Conservation (phyloP, 2,329 filamentous ascomycete genomes). For the Fusarium temperatum region DNA sequence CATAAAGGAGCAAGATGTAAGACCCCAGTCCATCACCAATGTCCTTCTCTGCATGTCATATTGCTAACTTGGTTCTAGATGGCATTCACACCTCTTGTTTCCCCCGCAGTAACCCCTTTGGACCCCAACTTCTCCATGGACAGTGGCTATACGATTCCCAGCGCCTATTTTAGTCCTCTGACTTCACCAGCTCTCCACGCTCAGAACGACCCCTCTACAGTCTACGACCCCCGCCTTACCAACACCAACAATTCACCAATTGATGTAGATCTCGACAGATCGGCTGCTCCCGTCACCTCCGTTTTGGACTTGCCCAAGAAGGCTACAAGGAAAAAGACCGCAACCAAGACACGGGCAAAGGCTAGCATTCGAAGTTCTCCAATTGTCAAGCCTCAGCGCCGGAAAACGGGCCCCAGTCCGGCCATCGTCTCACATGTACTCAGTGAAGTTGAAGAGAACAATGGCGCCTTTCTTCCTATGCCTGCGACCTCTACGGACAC, state of each 20-base stretch:
- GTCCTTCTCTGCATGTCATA: background rate
- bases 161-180: slow-evolving; percentile 83
- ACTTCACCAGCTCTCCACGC: slow-evolving; percentile 83
- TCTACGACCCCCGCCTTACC: slow-evolving; percentile 44
- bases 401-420: slow-evolving; percentile 62
- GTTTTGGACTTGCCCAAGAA: slow-evolving; percentile 63
- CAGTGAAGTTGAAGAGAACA: slow-evolving; percentile 60
- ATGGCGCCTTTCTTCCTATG: slow-evolving; percentile 49
- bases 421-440: slow-evolving; percentile 65
- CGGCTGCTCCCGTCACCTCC: slow-evolving; percentile 46
- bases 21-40: slow-evolving; percentile 37
- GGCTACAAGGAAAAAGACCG: slow-evolving; percentile 58
- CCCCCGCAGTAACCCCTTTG: slow-evolving; percentile 83
- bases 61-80: slow-evolving; percentile 57
- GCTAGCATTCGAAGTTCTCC: slow-evolving; percentile 73
- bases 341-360: slow-evolving; percentile 61
- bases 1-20: slow-evolving; percentile 73
- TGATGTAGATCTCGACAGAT: slow-evolving; percentile 64
- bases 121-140: slow-evolving; percentile 74
- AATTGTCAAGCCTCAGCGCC: slow-evolving; percentile 73
- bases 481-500: slow-evolving; percentile 59
- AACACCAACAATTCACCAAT: slow-evolving; percentile 60
- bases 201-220: slow-evolving; percentile 33
- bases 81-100: slow-evolving; percentile 82
- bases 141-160: slow-evolving; percentile 68